Conservation (phyloP, 768 basidiomycete genomes). For the Panellus pusillus region DNA sequence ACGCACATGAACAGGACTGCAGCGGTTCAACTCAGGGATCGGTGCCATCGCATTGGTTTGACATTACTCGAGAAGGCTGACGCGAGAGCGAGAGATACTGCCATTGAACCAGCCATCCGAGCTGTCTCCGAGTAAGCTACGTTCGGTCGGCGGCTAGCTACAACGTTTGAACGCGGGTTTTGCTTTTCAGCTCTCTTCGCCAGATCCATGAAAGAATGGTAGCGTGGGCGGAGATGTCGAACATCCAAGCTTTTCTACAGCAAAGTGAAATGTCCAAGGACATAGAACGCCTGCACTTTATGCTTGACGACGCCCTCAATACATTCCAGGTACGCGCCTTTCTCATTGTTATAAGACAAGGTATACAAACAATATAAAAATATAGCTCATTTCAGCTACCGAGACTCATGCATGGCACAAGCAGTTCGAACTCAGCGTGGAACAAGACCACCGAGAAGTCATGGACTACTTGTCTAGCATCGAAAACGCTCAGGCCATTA, state of each 20-base stretch:
- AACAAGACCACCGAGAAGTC: constrained; percentile 45
- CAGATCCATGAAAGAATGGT: constrained; percentile 41
- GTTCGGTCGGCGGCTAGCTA: constrained; percentile 9
- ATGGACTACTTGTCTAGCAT: constrained; percentile 45
- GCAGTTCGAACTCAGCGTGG: constrained; percentile 37
- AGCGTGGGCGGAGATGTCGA: constrained; percentile 42
- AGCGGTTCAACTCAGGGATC: constrained; percentile 44
- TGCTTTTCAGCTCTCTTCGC: constrained; percentile 27
- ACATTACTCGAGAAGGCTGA: constrained; percentile 36
- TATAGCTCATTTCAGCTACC: constrained; percentile 45
- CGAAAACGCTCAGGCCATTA: constrained; percentile 38
- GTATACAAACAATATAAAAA: background rate
- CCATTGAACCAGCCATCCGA: constrained; percentile 31
- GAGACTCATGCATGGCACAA: constrained; percentile 51
- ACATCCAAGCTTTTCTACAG: constrained; percentile 43
- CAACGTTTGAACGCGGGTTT: background rate
- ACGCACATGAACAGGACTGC: constrained; percentile 33
- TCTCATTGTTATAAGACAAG: background rate
- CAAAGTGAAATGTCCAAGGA: constrained; percentile 44
- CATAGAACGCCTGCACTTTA: constrained; percentile 45
- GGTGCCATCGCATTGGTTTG: constrained; percentile 44
- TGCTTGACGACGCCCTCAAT: constrained; percentile 45
- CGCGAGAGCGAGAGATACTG: constrained; percentile 26
- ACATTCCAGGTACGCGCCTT: constrained; percentile 43
- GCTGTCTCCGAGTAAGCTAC: constrained; percentile 32